Evolutionary conservation across 176 grass and related monocot species (phyloP), one percentile per base, ranked within the genome.

Genomic region (Oryza coarctata): DNA sequence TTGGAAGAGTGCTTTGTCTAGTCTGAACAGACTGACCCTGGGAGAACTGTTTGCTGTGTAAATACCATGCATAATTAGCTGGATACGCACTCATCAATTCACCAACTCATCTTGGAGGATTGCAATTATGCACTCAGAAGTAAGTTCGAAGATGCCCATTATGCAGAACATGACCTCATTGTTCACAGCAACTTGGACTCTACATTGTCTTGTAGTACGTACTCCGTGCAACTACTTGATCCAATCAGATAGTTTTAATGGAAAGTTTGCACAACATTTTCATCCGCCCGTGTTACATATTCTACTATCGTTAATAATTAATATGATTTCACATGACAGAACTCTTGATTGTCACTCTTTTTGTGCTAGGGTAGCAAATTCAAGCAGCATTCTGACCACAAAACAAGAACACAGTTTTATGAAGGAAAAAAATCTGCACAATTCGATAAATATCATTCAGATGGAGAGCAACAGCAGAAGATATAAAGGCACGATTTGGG

Each of bases 381-480:
- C 12, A 18, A 58, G 55, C 22, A 58, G 2, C 7, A 52, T 22
- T 3, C 6, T 58, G 22, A 70, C 49, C 49, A 29, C 25, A 1
- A 1, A 69, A 70, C 31, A 23, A 10, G 29, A n/a, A n/a, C 39
- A 10, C 6, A 12, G 27, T 28, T 30, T 41, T 44, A 44, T 3
- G 32, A 17, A 3, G 22, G 22, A 9, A n/a, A 71, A 82, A 72
- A 0, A 82, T 44, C 52, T 32, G 55, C 50, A 39, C 1, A 9
- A 18, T 72, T 63, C 9, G 25, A 82, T 62, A 72, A 63, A 82
- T 82, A 82, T 82, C 68, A 62, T 62, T 52, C 50, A 63, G 43
- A 25, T 32, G 10, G 50, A 62, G 50, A 41, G 68, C 68, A 31
- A 31, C 34, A 23, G 50, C 49, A 81, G 47, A 41, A 15, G 35